phyloP scores from a whole-genome alignment of 148 eudicot genomes.

The Chenopodium suecicum region DNA sequence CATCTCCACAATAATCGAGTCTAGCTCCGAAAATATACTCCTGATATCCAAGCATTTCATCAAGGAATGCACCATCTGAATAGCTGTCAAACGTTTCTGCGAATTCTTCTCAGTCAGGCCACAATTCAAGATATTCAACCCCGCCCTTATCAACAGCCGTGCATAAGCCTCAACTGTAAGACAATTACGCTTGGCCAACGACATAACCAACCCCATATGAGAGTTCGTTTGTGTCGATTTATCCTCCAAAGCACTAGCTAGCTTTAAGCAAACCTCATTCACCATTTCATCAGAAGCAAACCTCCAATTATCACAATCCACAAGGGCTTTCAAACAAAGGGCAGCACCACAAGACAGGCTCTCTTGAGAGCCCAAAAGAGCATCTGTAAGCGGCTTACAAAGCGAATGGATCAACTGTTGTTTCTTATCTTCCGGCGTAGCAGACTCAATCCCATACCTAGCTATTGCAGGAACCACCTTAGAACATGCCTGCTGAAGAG shows the following conservation, averaged over 20 bases:
- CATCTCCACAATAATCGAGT: constrained; percentile 66
- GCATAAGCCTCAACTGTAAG: constrained; percentile 82
- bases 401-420: constrained; percentile 68
- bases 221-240: constrained; percentile 60
- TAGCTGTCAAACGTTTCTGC: constrained; percentile 71
- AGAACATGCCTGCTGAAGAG: constrained; percentile 96
- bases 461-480: constrained; percentile 94
- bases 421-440: constrained; percentile 70
- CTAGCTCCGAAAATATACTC: constrained; percentile 64
- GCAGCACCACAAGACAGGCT: constrained; percentile 88
- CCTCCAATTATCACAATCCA: constrained; percentile 90
- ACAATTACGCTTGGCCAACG: constrained; percentile 83
- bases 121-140: constrained; percentile 55
- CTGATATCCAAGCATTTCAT: constrained; percentile 87
- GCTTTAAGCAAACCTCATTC: constrained; percentile 83
- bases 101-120: constrained; percentile 62
- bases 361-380: constrained; percentile 67
- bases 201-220: constrained; percentile 85
- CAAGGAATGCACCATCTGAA: constrained; percentile 84
- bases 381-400: constrained; percentile 86
- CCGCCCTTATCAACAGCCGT: constrained; percentile 63
- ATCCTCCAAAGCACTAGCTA: constrained; percentile 71
- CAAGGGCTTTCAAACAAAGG: constrained; percentile 85
- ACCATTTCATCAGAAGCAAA: constrained; percentile 81
- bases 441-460: constrained; percentile 82